A percentile compares a stretch with the other conserved stretches of the same genome.
These are phyloP conservation scores for Gossypium thurberi DNA, from an alignment of 345 rosid species.

Conservation along the genomic window DNA sequence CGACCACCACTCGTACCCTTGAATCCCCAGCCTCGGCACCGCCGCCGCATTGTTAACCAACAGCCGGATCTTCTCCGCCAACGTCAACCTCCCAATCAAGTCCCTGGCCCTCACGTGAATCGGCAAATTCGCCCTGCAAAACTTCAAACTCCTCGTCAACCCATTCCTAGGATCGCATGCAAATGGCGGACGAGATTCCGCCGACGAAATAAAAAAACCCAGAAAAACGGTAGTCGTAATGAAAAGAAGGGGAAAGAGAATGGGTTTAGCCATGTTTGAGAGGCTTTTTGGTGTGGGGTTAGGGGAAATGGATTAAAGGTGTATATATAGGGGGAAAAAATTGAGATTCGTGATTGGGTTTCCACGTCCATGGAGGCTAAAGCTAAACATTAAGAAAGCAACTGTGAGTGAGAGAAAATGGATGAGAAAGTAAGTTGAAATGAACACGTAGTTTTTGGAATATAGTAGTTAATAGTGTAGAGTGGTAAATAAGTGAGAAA, in stretches of 20 bases:
- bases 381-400: background rate
- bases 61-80: slow-evolving; percentile 67
- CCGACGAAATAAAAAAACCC: background rate
- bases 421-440: slow-evolving; percentile 3
- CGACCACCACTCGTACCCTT: slow-evolving; percentile 96
- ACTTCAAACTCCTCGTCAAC: slow-evolving; percentile 40
- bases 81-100: slow-evolving; percentile 65
- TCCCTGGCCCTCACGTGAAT: slow-evolving; percentile 64
- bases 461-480: background rate
- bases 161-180: slow-evolving; percentile 63
- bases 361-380: slow-evolving; percentile 29
- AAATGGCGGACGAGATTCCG: slow-evolving; percentile 39
- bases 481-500: background rate
- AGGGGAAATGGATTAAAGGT: background rate
- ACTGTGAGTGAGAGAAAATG: background rate
- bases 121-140: slow-evolving; percentile 50
- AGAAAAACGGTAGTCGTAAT: slow-evolving; percentile 8
- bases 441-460: slow-evolving; percentile 10
- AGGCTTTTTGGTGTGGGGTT: slow-evolving; percentile 8
- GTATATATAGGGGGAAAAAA: slow-evolving; percentile 32
- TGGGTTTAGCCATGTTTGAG: slow-evolving; percentile 10
- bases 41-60: slow-evolving; percentile 77
- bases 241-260: background rate
- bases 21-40: slow-evolving; percentile 78
- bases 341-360: slow-evolving; percentile 12